phyloP scores from a whole-genome alignment of 164 flowering plant genomes.

The Dillenia turbinata region DNA sequence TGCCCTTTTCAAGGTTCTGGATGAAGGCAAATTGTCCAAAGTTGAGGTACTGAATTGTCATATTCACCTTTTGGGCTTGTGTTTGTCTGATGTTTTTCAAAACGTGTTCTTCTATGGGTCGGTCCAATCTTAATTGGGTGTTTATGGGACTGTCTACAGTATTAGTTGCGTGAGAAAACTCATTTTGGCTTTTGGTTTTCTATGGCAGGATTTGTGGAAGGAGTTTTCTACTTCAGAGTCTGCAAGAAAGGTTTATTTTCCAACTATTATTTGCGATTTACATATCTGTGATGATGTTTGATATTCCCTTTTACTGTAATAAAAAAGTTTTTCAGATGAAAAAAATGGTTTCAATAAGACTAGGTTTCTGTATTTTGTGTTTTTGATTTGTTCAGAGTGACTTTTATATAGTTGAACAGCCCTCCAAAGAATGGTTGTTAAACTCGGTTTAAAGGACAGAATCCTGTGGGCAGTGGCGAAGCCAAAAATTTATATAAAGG shows the following conservation, averaged over 20 bases:
- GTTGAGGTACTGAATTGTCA: slow-evolving; percentile 41
- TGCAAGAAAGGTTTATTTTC: slow-evolving; percentile 57
- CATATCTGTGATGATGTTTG: background rate
- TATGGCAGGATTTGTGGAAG: slow-evolving; percentile 65
- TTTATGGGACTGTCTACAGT: background rate
- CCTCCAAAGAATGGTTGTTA: too few relatives aligned
- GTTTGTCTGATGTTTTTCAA: background rate
- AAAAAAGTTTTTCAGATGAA: background rate
- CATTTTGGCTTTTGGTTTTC: slow-evolving; percentile 1
- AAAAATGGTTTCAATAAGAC: too few relatives aligned
- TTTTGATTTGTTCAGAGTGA: too few relatives aligned
- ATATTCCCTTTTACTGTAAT: background rate
- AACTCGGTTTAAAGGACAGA: too few relatives aligned
- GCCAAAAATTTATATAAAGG: too few relatives aligned
- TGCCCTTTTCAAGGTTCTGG: slow-evolving; percentile 83
- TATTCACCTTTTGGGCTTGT: background rate
- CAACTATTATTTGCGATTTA: background rate
- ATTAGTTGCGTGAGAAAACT: background rate
- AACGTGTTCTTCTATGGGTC: background rate
- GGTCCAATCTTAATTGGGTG: background rate
- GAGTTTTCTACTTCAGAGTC: slow-evolving; percentile 59
- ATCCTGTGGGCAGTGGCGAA: too few relatives aligned
- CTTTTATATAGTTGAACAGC: too few relatives aligned
- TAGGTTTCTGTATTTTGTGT: too few relatives aligned
- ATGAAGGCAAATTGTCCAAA: slow-evolving; percentile 85